These are phyloP conservation scores for Borovskyia barvae DNA, from an alignment of 208 protist species.

Conservation along the genomic window DNA sequence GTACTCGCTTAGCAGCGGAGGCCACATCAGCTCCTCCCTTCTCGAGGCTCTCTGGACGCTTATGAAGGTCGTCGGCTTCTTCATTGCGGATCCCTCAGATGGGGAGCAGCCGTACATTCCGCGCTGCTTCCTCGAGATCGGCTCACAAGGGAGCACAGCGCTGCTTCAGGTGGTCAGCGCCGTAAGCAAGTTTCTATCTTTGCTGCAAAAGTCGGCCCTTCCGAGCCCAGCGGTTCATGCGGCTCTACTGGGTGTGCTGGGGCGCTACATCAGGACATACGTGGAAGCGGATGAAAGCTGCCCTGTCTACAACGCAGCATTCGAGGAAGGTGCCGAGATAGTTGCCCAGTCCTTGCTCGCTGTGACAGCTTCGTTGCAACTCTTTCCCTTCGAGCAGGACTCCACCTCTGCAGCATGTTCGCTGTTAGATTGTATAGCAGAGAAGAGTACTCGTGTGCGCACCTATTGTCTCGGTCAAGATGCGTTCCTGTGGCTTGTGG, in stretches of 20 bases:
- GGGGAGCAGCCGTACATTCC: constrained; percentile 77
- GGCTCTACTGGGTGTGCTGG: constrained; percentile 50
- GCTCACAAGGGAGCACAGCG: constrained; percentile 2
- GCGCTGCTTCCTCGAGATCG: constrained; percentile 50
- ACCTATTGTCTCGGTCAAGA: constrained; percentile 13
- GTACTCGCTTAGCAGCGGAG: not conserved
- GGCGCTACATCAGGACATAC: constrained; percentile 60
- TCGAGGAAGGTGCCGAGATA: constrained; percentile 35
- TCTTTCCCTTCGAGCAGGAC: constrained; percentile 60
- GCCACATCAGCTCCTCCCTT: constrained; percentile 2
- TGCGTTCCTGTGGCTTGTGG: constrained; percentile 13
- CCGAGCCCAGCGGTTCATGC: constrained; percentile 62
- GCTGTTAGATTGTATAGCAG: constrained; percentile 50
- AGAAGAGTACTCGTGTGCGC: constrained; percentile 36
- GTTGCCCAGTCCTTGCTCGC: constrained; percentile 47
- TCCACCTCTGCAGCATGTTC: constrained; percentile 37
- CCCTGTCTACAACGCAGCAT: constrained; percentile 26
- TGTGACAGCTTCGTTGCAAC: constrained; percentile 14
- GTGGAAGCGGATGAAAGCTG: constrained; percentile 29
- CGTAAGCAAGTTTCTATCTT: constrained; percentile 15
- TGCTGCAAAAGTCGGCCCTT: constrained; percentile 21
- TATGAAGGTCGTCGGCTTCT: constrained; percentile 51
- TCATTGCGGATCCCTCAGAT: constrained; percentile 64
- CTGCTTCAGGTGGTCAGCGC: constrained; percentile 31
- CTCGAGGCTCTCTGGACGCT: constrained; percentile 64